Evolutionary conservation across 345 rosid species (phyloP), one percentile per base, ranked within the genome.

Genomic region (Hibiscus trionum): DNA sequence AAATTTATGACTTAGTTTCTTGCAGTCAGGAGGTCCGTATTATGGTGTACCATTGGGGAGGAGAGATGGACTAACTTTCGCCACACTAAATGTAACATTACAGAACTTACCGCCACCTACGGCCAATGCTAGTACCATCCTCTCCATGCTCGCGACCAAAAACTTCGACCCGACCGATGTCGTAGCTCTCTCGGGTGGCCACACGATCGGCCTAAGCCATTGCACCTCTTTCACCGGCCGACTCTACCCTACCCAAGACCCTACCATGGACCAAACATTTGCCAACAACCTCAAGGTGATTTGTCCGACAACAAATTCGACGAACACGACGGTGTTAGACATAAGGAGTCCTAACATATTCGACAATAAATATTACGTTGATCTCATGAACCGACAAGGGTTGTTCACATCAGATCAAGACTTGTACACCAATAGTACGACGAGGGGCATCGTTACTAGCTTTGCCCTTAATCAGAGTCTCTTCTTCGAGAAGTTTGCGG

Each of bases 151-250:
- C 9, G 83, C 82, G 35, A 58, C 70, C 57, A 84, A 89, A 42
- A 80, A 79, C 61, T 70, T 93, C 0, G 82, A 88, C 74, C 72
- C 88, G 70, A 90, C 85, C 50, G 97, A 93, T 58, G 82, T 83
- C 1, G 98, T 93, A 0, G 96, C 97, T 65, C 93, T 90, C 33
- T 91, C 98, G 19, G 98, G 98, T 17, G 94, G 89, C 71, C 98
- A 91, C 84, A 93, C 97, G 50, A 85, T 91, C 24, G 97, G 97
- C 1, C 72, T 86, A 4, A 71, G 84, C 26, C 97, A 90, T 76
- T 91, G 98, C 78, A 7, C 78, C 0, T 75, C 93, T 14, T 93
- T 93, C 82, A 77, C 82, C 0, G 44, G 39, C 64, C 84, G 95
- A 3, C 88, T 91, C 19, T 93, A 88, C 81, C 98, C 97, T 7